A percentile compares a stretch with the other conserved stretches of the same genome.
Evolutionary conservation across 169 alveolate genomes (phyloP).

Genomic region (Eimeria maxima): DNA sequence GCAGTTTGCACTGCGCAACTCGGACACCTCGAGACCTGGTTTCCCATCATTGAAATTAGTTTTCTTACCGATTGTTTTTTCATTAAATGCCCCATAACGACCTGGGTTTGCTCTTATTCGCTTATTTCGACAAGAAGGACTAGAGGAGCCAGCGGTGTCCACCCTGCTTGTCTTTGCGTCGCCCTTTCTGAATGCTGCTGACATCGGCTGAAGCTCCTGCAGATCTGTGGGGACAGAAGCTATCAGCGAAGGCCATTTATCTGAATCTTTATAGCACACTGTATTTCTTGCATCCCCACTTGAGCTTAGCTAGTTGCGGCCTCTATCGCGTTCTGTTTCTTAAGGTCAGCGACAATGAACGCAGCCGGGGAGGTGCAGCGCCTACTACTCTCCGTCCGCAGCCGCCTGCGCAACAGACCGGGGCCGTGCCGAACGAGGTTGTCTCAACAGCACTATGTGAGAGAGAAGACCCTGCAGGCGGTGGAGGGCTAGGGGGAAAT

Average conservation of each 20-base stretch:
- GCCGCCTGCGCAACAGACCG: not conserved
- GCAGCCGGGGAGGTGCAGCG: conserved; percentile 73
- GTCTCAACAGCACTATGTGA: conserved; percentile 60
- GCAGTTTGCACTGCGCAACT: not conserved
- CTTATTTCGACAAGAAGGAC: not conserved
- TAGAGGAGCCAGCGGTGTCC: not conserved
- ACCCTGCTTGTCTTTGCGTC: not conserved
- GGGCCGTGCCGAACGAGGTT: not conserved
- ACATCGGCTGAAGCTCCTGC: not conserved
- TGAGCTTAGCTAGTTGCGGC: not conserved
- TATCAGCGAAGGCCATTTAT: too few species aligned
- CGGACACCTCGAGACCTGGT: not conserved
- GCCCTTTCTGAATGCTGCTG: not conserved
- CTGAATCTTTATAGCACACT: not conserved
- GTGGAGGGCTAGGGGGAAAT: not conserved
- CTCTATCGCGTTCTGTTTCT: not conserved
- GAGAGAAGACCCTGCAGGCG: not conserved
- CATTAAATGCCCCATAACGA: too few species aligned
- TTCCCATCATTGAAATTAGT: not conserved
- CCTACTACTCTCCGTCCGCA: conserved; percentile 30
- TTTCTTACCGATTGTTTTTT: too few species aligned
- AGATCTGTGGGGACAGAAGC: not conserved
- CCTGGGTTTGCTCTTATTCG: not conserved
- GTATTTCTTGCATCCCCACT: not conserved
- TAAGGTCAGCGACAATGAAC: conserved; percentile 18